Evolutionary conservation across 2,329 filamentous ascomycete species (phyloP), one percentile per base, ranked within the genome.

Genomic region (Rutstroemia sp.): DNA sequence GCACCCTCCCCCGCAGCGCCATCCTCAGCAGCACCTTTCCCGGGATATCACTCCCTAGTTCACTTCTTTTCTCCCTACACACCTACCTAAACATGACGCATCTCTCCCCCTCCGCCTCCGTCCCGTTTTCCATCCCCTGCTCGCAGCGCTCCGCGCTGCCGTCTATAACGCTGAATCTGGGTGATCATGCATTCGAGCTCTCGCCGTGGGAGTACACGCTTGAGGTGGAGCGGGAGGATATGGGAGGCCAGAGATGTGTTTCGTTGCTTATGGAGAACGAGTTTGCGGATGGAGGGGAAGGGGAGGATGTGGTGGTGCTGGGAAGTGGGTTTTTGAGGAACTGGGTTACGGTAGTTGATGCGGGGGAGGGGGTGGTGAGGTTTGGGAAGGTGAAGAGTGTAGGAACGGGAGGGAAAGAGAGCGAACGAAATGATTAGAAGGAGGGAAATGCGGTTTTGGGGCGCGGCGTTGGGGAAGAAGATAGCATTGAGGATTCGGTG

Each of bases 281-380:
- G 23, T 12, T 14, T 34, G 10, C 10, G 30, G 2, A 34, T 34
- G 30, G 30, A 10, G 12, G 30, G 12, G 37, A 45, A 8, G 48
- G 10, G 52, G 19, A 5, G 46, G 8, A 19, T 30, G 30, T 34
- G 30, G 53, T 61, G n/a, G 17, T 52, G n/a, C 50, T 61, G 23
- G 58, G 59, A 17, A 52, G 52, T 21, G 51, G 51, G 5, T 61
- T 61, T 27, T 30, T 61, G 46, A 58, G 53, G 42, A 39, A 46
- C 9, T 59, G 56, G 46, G 56, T 51, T 54, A 27, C 17, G 4
- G 51, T 61, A 3, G 59, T 61, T 48, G 34, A 61, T 45, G 49
- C 52, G 39, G 48, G 52, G 51, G 48, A 55, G 38, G 49, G 45
- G 17, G 54, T 48, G 27, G 57, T 60, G 23, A 58, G 52, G 17